Percentiles rank a stretch among this genome's conserved stretches.
phyloP scores from a whole-genome alignment of 1,284 basidiomycete genomes.

The Violaceomyces palustris region DNA sequence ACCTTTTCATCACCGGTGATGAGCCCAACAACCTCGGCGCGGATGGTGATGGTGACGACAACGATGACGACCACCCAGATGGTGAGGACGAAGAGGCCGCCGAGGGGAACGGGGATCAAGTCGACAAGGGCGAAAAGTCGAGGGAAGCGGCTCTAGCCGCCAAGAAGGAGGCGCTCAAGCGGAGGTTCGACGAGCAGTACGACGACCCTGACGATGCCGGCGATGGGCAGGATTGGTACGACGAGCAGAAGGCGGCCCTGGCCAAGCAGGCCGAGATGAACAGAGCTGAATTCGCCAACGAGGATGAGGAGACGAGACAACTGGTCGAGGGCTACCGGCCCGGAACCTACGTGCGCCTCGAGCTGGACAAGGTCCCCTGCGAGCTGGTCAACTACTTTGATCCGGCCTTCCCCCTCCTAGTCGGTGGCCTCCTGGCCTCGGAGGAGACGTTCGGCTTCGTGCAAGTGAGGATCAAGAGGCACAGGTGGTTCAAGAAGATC shows the following conservation, averaged over 20 bases:
- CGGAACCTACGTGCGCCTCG: conserved; percentile 89
- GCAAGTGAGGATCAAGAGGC: conserved; percentile 91
- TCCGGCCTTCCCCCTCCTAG: conserved; percentile 79
- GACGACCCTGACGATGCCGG: conserved; percentile 69
- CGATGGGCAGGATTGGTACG: conserved; percentile 47
- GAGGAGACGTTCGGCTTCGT: conserved; percentile 87
- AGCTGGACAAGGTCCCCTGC: conserved; percentile 75
- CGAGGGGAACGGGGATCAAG: conserved; percentile 44
- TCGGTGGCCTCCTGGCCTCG: conserved; percentile 84
- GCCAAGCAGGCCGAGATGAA: conserved; percentile 79
- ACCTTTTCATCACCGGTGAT: conserved; percentile 83
- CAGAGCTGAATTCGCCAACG: conserved; percentile 74
- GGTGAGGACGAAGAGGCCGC: conserved; percentile 53
- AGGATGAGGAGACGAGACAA: conserved; percentile 72
- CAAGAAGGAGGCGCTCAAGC: conserved; percentile 87
- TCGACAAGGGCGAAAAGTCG: conserved; percentile 51
- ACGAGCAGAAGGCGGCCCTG: conserved; percentile 81
- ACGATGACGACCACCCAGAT: conserved; percentile 38
- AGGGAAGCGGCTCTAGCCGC: conserved; percentile 64
- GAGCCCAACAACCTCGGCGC: conserved; percentile 30
- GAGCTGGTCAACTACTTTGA: conserved; percentile 93
- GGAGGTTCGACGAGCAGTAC: conserved; percentile 94
- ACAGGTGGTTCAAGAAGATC: conserved; percentile 86
- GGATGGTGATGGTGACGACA: conserved; percentile 44
- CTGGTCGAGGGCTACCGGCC: conserved; percentile 85